Percentiles rank a stretch among this genome's conserved stretches.
Evolutionary conservation across 345 rosid genomes (phyloP).

Genomic region (Populus alba): DNA sequence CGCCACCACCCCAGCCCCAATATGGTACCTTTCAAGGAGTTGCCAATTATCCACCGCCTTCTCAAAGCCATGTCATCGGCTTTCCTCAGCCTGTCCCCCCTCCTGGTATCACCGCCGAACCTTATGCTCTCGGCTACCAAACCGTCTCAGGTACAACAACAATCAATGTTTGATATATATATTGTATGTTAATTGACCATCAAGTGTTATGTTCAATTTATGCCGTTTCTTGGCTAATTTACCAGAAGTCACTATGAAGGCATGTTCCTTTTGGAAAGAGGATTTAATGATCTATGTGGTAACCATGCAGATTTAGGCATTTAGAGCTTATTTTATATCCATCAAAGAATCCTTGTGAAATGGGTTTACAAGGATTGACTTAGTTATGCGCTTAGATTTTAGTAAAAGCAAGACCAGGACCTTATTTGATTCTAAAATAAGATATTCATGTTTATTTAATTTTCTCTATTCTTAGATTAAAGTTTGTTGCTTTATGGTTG

Average conservation of each 20-base stretch:
- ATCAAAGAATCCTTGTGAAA: background rate
- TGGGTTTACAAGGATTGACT: background rate
- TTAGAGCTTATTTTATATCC: background rate
- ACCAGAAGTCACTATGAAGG: background rate
- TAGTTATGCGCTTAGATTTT: background rate
- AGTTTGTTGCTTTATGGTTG: background rate
- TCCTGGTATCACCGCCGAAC: conserved; percentile 50
- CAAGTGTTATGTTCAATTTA: background rate
- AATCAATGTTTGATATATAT: background rate
- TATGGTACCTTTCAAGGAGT: conserved; percentile 98
- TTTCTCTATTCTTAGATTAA: background rate
- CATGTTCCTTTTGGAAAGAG: background rate
- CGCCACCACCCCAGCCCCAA: conserved; percentile 25
- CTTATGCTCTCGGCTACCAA: conserved; percentile 68
- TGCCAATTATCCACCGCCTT: conserved; percentile 75
- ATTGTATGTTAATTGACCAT: background rate
- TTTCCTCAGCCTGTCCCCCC: conserved; percentile 88
- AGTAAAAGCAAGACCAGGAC: background rate
- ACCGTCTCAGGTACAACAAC: conserved; percentile 57
- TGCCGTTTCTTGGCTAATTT: background rate
- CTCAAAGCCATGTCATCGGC: conserved; percentile 55
- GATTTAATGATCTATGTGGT: background rate
- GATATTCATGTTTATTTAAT: background rate
- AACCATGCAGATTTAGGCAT: background rate
- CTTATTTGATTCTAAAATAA: background rate